These are phyloP conservation scores for Endocladia muricata DNA, from an alignment of 31 red algal genomes.

Conservation along the genomic window DNA sequence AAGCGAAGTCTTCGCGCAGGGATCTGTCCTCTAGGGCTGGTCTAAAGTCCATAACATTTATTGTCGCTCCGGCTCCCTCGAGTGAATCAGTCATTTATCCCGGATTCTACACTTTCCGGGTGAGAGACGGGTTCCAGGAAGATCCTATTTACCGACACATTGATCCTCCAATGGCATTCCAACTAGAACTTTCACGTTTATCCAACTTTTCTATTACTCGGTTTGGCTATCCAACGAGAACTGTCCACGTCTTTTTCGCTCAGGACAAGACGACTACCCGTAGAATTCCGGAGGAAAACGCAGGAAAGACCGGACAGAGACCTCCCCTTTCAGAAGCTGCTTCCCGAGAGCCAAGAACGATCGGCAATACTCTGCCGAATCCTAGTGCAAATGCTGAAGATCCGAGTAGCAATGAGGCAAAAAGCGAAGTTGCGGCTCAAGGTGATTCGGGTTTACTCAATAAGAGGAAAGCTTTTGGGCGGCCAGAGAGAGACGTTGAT, in stretches of 20 bases:
- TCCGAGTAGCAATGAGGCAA: not conserved
- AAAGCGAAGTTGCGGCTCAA: not conserved
- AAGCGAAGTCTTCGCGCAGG: constrained; percentile 46
- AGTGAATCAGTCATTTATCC: constrained; percentile 71
- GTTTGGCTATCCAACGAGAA: constrained; percentile 90
- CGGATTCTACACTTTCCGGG: constrained; percentile 91
- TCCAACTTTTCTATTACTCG: constrained; percentile 92
- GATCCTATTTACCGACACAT: constrained; percentile 97
- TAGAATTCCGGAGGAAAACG: not conserved
- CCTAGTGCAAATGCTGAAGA: not conserved
- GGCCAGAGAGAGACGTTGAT: constrained; percentile 70
- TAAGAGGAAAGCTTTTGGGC: constrained; percentile 1
- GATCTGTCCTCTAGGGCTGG: constrained; percentile 60
- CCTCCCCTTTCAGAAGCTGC: not conserved
- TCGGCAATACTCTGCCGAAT: not conserved
- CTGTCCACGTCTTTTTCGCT: constrained; percentile 95
- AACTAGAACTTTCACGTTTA: constrained; percentile 90
- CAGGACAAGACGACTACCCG: constrained; percentile 72
- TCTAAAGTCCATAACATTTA: constrained; percentile 86
- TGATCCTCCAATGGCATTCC: constrained; percentile 98
- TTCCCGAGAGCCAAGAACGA: not conserved
- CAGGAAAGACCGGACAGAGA: not conserved
- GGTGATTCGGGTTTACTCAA: not conserved
- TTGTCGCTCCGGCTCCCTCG: constrained; percentile 67
- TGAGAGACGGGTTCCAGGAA: constrained; percentile 68